Percentiles rank a stretch among this genome's conserved stretches.
Conservation (phyloP, 192 early-diverging fungal species). For the Entomortierella beljakovae region DNA sequence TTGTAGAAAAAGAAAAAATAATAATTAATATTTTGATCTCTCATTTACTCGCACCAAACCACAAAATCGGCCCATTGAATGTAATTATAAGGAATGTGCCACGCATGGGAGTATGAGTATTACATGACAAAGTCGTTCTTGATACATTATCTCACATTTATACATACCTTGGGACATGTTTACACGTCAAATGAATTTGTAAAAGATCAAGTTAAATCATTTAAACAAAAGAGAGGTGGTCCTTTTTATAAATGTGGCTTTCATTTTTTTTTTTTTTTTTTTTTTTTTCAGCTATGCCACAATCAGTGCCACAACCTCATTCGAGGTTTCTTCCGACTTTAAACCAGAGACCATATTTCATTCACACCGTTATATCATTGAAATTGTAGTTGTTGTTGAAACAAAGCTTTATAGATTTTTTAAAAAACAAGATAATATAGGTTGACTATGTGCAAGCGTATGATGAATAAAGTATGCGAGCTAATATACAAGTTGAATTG, state of each 20-base stretch:
- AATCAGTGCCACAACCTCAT: no score
- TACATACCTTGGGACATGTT: conserved; percentile 20
- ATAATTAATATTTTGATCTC: no score
- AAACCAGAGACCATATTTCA: no score
- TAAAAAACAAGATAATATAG: neutral
- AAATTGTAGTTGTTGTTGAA: conserved; percentile 14
- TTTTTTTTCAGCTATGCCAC: neutral
- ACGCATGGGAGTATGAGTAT: neutral
- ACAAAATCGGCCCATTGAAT: neutral
- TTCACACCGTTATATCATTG: neutral
- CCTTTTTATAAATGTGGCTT: no score
- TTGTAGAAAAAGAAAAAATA: neutral
- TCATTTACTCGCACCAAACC: no score
- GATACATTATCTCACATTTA: neutral
- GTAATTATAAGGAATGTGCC: neutral
- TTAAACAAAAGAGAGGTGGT: no score
- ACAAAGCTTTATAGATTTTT: conserved; percentile 29
- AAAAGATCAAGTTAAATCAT: neutral
- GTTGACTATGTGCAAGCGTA: conserved; percentile 19
- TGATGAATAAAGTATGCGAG: neutral
- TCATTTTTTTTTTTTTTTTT: no score
- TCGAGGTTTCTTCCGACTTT: no score
- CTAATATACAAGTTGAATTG: conserved; percentile 26
- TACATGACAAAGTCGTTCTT: neutral
- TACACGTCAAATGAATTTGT: neutral